A percentile compares a stretch with the other conserved stretches of the same genome.
These are phyloP conservation scores for Gyromitra esculenta DNA, from an alignment of 2,329 filamentous ascomycete species.

Conservation along the genomic window DNA sequence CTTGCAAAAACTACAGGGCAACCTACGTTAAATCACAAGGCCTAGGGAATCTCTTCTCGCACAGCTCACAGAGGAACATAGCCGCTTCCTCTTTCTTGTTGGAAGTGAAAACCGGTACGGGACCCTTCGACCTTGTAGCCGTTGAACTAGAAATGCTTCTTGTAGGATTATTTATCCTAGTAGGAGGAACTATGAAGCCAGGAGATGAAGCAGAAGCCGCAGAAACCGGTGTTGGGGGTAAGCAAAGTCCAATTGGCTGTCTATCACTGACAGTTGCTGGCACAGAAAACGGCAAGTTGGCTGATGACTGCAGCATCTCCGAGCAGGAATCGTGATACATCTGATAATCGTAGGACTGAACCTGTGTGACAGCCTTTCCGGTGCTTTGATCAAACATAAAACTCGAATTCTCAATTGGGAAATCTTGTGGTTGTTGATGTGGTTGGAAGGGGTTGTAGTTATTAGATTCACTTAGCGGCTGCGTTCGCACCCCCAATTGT, in stretches of 20 bases:
- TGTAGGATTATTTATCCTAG: not conserved
- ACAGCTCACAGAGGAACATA: slow-evolving; percentile 32
- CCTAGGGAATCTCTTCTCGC: slow-evolving; percentile 68
- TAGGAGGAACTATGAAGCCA: slow-evolving; percentile 3
- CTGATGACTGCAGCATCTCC: slow-evolving; percentile 1
- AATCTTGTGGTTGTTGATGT: not conserved
- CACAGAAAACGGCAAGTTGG: not conserved
- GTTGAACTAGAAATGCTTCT: not conserved
- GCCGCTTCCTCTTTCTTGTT: slow-evolving; percentile 13
- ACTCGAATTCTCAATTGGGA: not conserved
- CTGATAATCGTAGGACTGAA: slow-evolving; percentile 16
- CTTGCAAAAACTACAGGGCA: not conserved
- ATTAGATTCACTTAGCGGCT: not conserved
- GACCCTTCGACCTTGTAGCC: not conserved
- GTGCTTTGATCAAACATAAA: slow-evolving; percentile 28
- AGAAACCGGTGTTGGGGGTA: slow-evolving; percentile 5
- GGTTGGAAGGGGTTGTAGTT: slow-evolving; percentile 5
- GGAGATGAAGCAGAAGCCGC: not conserved
- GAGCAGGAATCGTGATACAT: slow-evolving; percentile 19
- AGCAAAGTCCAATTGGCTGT: not conserved
- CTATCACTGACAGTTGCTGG: not conserved
- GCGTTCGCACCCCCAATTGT: slow-evolving; percentile 31
- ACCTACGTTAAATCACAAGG: slow-evolving; percentile 86
- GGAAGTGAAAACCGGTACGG: not conserved
- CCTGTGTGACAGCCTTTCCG: slow-evolving; percentile 6